Conservation (phyloP, 345 rosid species). For the Laguncularia racemosa region DNA sequence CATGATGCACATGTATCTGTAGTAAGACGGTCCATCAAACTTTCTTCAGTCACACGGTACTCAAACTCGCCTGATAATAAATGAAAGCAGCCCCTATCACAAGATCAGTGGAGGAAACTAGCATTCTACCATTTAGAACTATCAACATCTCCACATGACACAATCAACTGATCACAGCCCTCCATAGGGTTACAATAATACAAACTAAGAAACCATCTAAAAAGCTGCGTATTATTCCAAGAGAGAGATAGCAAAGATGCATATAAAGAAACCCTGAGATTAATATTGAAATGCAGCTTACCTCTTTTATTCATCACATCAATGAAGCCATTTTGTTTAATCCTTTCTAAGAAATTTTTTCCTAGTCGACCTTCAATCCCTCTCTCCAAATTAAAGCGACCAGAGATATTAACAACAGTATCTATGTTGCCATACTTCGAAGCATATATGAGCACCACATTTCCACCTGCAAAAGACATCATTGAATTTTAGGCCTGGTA, state of each 20-base stretch:
- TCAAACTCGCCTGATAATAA: slow-evolving; percentile 43
- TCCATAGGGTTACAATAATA: no score
- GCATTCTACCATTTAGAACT: no score
- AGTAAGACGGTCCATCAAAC: slow-evolving; percentile 63
- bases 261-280: no score
- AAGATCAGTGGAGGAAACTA: neutral
- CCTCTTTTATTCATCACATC: slow-evolving; percentile 66
- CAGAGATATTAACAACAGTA: slow-evolving; percentile 60
- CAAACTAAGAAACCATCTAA: no score
- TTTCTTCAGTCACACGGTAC: slow-evolving; percentile 67
- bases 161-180: neutral
- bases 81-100: neutral
- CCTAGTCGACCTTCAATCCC: slow-evolving; percentile 79
- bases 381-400: slow-evolving; percentile 58
- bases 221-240: no score
- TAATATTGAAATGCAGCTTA: slow-evolving; percentile 6
- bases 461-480: slow-evolving; percentile 57
- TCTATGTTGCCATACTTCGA: slow-evolving; percentile 59
- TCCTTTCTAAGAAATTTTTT: slow-evolving; percentile 45
- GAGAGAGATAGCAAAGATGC: no score
- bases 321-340: slow-evolving; percentile 54
- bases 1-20: slow-evolving; percentile 53
- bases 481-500: neutral
- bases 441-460: slow-evolving; percentile 77
- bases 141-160: neutral